Evolutionary conservation across 1,139 yeast species (phyloP).

Genomic region (Taphrina betulina): DNA sequence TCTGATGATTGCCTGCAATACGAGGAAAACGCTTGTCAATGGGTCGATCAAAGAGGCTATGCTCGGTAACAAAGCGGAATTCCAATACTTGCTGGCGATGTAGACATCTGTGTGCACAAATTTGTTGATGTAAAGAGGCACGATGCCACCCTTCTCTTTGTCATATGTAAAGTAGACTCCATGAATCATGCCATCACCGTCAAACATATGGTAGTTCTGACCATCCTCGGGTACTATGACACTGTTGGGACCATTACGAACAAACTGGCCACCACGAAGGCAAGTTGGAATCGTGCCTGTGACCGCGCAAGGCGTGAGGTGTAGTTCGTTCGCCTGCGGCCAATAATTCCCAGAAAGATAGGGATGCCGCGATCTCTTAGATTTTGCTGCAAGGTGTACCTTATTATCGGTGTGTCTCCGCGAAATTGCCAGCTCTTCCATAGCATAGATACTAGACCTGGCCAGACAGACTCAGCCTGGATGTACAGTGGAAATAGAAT

Average conservation of each 20-base stretch:
- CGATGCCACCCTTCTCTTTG: background rate
- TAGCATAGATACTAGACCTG: background rate
- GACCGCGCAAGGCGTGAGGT: slow-evolving; percentile 23
- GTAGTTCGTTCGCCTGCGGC: slow-evolving; percentile 31
- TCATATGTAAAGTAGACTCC: slow-evolving; percentile 22
- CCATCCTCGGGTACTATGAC: slow-evolving; percentile 27
- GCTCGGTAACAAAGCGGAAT: slow-evolving; percentile 18
- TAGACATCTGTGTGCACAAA: slow-evolving; percentile 29
- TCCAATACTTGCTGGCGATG: slow-evolving; percentile 26
- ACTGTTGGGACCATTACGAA: slow-evolving; percentile 34
- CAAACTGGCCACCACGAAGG: slow-evolving; percentile 30
- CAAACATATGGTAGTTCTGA: slow-evolving; percentile 31
- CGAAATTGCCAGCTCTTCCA: slow-evolving; percentile 15
- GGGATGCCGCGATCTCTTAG: slow-evolving; percentile 29
- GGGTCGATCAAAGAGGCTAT: slow-evolving; percentile 33
- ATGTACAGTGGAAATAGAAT: too few relatives aligned
- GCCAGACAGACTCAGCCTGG: too few relatives aligned
- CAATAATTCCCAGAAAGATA: slow-evolving; percentile 30
- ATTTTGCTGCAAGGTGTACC: slow-evolving; percentile 17
- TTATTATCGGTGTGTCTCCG: slow-evolving; percentile 14
- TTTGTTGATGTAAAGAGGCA: slow-evolving; percentile 28
- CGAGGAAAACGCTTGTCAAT: slow-evolving; percentile 6
- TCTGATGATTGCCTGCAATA: slow-evolving; percentile 17
- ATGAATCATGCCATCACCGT: slow-evolving; percentile 34
- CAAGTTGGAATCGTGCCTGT: slow-evolving; percentile 11